Percentiles rank a stretch among this genome's conserved stretches.
phyloP scores from a whole-genome alignment of 1,284 basidiomycete species.

The Malassezia sp. region DNA sequence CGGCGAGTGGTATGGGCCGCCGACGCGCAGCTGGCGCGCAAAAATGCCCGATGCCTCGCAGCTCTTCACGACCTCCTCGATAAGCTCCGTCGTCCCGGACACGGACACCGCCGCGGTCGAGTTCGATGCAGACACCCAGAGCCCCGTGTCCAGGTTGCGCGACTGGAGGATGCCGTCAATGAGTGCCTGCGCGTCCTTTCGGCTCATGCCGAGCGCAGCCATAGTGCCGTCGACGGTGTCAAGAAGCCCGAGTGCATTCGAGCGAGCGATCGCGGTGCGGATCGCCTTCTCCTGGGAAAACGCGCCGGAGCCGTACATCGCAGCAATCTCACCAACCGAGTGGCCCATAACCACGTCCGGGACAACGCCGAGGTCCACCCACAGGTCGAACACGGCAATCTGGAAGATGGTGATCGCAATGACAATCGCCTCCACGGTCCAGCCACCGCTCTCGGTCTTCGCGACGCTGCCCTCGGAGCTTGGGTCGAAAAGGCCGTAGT shows the following conservation, averaged over 20 bases:
- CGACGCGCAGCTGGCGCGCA: slow-evolving; percentile 16
- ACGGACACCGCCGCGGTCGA: slow-evolving; percentile 14
- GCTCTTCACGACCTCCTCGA: slow-evolving; percentile 9
- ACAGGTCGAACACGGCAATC: slow-evolving; percentile 19
- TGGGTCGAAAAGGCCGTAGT: slow-evolving; percentile 16
- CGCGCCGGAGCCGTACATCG: slow-evolving; percentile 18
- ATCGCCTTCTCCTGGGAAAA: slow-evolving; percentile 12
- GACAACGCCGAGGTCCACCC: slow-evolving; percentile 8
- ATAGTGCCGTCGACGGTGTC: slow-evolving; percentile 14
- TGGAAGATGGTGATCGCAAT: slow-evolving; percentile 18
- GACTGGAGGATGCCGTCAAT: slow-evolving; percentile 9
- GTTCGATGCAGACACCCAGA: slow-evolving; percentile 16
- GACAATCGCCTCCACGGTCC: slow-evolving; percentile 16
- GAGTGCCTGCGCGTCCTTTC: slow-evolving; percentile 10
- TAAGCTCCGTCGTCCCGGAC: slow-evolving; percentile 11
- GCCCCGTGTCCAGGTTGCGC: slow-evolving; percentile 4
- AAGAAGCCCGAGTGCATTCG: slow-evolving; percentile 12
- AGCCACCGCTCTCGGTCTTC: slow-evolving; percentile 12
- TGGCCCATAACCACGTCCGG: slow-evolving; percentile 18
- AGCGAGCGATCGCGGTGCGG: slow-evolving; percentile 15
- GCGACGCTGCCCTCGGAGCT: slow-evolving; percentile 5
- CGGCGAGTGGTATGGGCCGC: slow-evolving; percentile 18
- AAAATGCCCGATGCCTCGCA: slow-evolving; percentile 13
- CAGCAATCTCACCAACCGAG: slow-evolving; percentile 19
- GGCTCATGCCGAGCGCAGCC: slow-evolving; percentile 16